Evolutionary conservation across 345 rosid genomes (phyloP), one percentile per base, ranked within the genome.

Genomic region (Citrus medica): DNA sequence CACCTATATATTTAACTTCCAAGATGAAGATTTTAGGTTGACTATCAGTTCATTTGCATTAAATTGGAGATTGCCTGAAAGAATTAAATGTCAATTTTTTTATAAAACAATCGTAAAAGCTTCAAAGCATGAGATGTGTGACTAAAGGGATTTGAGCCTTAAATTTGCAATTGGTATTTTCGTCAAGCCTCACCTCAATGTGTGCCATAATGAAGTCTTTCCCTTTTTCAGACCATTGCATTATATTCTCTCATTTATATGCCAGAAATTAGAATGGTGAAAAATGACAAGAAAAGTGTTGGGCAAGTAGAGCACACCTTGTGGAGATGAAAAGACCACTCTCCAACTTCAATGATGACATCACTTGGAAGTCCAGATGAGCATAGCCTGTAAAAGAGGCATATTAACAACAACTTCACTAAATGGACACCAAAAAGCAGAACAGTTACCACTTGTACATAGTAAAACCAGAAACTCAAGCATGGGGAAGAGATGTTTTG

Each of bases 281-380:
- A 42, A 6, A 53, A 37, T 21, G 64, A 56, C 10, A 59, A 6
- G 5, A 32, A 53, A 53, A 77, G 53, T 62, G 37, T 55, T 71
- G 28, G 55, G 42, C 21, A 37, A 62, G 74, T 37, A 66, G 24
- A 67, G 67, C 56, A 63, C 59, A 94, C 98, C 94, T 92, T 95
- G 77, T 95, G 99, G 27, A 95, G 91, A 84, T 89, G 93, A 82
- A 95, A 95, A 64, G 88, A 88, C 74, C 82, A 86, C 17, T 92
- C 93, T 37, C 86, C 90, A 16, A 93, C 91, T 84, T 95, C 94
- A 79, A 95, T 82, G 40, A 83, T 71, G 69, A 91, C 85, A 81
- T 95, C 99, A 5, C 97, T 90, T 51, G 92, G 89, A 73, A 95
- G 92, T 76, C 97, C 98, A 3, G 93, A 86, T 55, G 92, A 86